phyloP scores from a whole-genome alignment of 1,284 basidiomycete species.

The Takashimella koratensis region DNA sequence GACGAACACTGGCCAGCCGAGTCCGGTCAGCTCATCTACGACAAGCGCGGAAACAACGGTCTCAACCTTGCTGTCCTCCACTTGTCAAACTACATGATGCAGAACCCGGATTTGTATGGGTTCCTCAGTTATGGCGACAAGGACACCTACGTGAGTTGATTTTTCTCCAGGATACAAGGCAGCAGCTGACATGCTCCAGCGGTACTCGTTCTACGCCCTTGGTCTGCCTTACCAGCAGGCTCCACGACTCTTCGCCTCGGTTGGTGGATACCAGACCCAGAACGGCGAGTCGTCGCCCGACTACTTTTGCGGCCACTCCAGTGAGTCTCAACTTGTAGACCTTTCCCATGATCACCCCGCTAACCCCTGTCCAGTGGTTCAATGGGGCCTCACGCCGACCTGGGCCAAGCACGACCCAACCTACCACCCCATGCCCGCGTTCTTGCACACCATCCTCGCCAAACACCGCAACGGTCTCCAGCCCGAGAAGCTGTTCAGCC shows the following conservation, averaged over 20 bases:
- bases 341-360: not conserved
- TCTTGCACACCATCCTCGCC: constrained; percentile 51
- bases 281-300: constrained; percentile 29
- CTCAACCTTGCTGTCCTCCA: constrained; percentile 52
- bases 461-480: constrained; percentile 47
- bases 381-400: constrained; percentile 45
- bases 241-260: constrained; percentile 45
- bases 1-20: constrained; percentile 52
- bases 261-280: constrained; percentile 40
- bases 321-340: constrained; percentile 13
- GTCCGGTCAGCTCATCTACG: constrained; percentile 51
- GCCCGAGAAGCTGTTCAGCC: constrained; percentile 43
- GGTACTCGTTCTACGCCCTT: constrained; percentile 51
- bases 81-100: constrained; percentile 50
- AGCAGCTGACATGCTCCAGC: constrained; percentile 17
- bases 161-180: not conserved
- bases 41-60: constrained; percentile 51
- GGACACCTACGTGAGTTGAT: constrained; percentile 39
- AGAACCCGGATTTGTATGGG: constrained; percentile 48
- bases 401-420: constrained; percentile 30
- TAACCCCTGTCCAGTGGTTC: constrained; percentile 24
- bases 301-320: constrained; percentile 44
- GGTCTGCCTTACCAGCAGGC: constrained; percentile 48
- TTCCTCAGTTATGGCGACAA: constrained; percentile 51
- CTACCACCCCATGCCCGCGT: constrained; percentile 48